Conservation (phyloP, 495 filamentous ascomycete species). For the Xylaria nigripes region DNA sequence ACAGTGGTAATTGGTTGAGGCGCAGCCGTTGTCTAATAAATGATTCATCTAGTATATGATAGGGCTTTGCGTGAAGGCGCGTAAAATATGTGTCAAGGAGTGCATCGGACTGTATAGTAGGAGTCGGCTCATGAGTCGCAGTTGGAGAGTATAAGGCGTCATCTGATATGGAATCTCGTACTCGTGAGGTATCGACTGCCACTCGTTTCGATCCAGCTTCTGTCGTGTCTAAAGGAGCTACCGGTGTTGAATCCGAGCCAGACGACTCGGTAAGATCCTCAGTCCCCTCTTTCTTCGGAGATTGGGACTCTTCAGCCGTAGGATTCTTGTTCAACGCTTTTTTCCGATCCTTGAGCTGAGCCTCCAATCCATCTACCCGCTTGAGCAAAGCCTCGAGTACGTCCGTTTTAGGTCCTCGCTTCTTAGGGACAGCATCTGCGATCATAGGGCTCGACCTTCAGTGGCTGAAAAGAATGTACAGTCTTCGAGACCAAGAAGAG, state of each 20-base stretch:
- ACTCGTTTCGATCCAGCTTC: slow-evolving; percentile 21
- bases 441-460: slow-evolving; percentile 11
- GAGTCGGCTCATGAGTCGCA: slow-evolving; percentile 31
- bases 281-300: slow-evolving; percentile 4
- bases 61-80: slow-evolving; percentile 70
- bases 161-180: slow-evolving; percentile 21
- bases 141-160: slow-evolving; percentile 31
- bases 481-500: background rate
- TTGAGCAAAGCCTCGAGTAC: slow-evolving; percentile 77
- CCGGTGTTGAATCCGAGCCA: slow-evolving; percentile 2
- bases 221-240: slow-evolving; percentile 7
- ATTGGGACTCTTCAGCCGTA: slow-evolving; percentile 23
- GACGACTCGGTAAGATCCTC: background rate
- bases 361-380: slow-evolving; percentile 75
- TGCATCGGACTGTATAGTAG: slow-evolving; percentile 43
- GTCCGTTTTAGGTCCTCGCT: slow-evolving; percentile 81
- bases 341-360: slow-evolving; percentile 61
- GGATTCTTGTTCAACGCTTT: slow-evolving; percentile 40
- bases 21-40: slow-evolving; percentile 58
- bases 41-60: slow-evolving; percentile 66
- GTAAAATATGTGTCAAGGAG: slow-evolving; percentile 70
- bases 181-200: slow-evolving; percentile 14
- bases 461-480: background rate
- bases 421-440: slow-evolving; percentile 78
- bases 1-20: slow-evolving; percentile 54